Evolutionary conservation across 805 yeast species (phyloP).

Genomic region (Metschnikowia cubensis): DNA sequence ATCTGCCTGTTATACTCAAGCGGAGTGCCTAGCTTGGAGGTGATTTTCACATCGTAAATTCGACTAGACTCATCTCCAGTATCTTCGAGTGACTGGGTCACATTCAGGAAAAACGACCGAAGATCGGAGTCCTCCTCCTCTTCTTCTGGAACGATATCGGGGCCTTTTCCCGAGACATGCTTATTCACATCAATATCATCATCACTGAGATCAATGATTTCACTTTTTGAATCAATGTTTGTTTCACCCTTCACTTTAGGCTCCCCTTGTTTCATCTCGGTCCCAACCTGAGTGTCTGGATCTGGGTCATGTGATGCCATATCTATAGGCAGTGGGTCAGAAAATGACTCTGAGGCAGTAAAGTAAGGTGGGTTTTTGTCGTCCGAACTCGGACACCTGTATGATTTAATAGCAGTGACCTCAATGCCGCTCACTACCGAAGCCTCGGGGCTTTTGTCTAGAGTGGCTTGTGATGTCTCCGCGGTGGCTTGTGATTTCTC

Average conservation of each 20-base stretch:
- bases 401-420: neutral
- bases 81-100: slow-evolving; percentile 20
- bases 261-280: neutral
- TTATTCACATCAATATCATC: neutral
- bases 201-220: neutral
- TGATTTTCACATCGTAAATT: slow-evolving; percentile 26
- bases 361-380: neutral
- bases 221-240: neutral
- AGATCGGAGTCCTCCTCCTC: slow-evolving; percentile 11
- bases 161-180: neutral
- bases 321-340: neutral
- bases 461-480: neutral
- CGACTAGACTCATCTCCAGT: slow-evolving; percentile 25
- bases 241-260: too few relatives aligned
- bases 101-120: slow-evolving; percentile 10
- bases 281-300: neutral
- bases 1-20: slow-evolving; percentile 25
- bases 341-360: slow-evolving; percentile 9
- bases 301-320: neutral
- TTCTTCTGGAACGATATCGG: neutral
- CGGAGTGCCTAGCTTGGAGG: slow-evolving; percentile 22
- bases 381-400: neutral
- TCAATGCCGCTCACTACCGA: neutral
- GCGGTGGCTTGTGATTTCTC: neutral
- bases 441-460: neutral